Conservation (phyloP, 257 asterid genomes). For the Linderniella brevidens region DNA sequence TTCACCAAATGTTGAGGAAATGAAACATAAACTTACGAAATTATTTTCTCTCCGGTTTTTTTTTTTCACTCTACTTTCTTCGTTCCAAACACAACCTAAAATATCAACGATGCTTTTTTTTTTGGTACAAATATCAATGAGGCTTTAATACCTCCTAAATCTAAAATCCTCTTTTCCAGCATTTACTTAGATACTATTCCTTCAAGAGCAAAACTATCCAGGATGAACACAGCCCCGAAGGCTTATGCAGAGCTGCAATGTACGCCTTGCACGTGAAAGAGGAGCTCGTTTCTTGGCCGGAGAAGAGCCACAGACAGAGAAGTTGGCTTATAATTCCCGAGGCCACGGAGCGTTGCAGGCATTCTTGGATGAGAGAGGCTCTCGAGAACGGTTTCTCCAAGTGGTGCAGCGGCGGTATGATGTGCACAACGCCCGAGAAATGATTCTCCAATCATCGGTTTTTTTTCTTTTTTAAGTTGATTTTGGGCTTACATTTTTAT, state of each 20-base stretch:
- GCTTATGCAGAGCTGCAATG: slow-evolving; percentile 19
- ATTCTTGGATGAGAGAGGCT: slow-evolving; percentile 22
- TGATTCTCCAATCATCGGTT: too few species aligned
- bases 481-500: too few species aligned
- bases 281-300: slow-evolving; percentile 19
- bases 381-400: slow-evolving; percentile 12
- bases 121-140: too few species aligned
- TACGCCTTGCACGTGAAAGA: slow-evolving; percentile 20
- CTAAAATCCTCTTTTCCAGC: slow-evolving; percentile 2
- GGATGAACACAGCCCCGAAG: slow-evolving; percentile 18
- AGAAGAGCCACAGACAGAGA: slow-evolving; percentile 16
- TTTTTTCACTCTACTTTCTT: too few species aligned
- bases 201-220: slow-evolving; percentile 23
- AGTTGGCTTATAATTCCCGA: slow-evolving; percentile 17
- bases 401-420: background rate
- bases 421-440: too few species aligned
- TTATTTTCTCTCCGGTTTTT: too few species aligned
- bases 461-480: too few species aligned
- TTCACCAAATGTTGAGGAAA: too few species aligned
- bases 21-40: too few species aligned
- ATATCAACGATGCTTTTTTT: too few species aligned
- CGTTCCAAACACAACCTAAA: too few species aligned
- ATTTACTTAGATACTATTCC: slow-evolving; percentile 16
- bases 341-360: slow-evolving; percentile 16
- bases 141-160: too few species aligned